Evolutionary conservation across 192 early-diverging fungal genomes (phyloP), one percentile per base, ranked within the genome.

Genomic region (Umbelopsis sp.): DNA sequence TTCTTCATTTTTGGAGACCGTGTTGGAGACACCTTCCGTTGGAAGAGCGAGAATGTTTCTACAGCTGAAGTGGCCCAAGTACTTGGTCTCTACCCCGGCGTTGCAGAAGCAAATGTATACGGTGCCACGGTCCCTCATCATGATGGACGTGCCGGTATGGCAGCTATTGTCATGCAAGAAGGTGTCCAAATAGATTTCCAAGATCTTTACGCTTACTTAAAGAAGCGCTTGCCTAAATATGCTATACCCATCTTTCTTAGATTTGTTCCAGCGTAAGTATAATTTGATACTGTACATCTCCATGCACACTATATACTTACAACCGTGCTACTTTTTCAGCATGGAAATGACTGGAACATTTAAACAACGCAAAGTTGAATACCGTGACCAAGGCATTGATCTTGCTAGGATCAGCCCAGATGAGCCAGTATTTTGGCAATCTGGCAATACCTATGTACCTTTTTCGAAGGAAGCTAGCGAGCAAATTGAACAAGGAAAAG

Each of bases 1-100:
- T 90, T 80, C 71, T 81, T 80, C 67, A 88, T 84, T 69, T 91
- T 92, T 78, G 83, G 83, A 8, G 90, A 91, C 49, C 86, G 91
- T 23, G 77, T 86, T 22, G 90, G 91, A 9, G 90, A 92, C 49
- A 90, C 91, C 16, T 92, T 86, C 70, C 74, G 91, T 13, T 91
- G 90, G 91, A 90, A 90, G 58, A 81, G 84, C 3, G 86, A 87
- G 69, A 86, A 88, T 51, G 86, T 89, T 20, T 78, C 80, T 16
- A 83, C 84, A 8, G 80, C 82, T n/a, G 89, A 92, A 71, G 84
- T 92, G 16, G 83, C 82, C 0, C 84, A 90, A 55, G 78, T 77
- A 18, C 16, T 92, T 22, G 78, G 78, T 15, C 66, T 69, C 12
- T 85, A 78, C 27, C 84, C 87, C 1, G 85, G 79, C 3, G 71